Evolutionary conservation across 2,329 filamentous ascomycete genomes (phyloP), one percentile per base, ranked within the genome.

Genomic region (Coniochaeta sp.): DNA sequence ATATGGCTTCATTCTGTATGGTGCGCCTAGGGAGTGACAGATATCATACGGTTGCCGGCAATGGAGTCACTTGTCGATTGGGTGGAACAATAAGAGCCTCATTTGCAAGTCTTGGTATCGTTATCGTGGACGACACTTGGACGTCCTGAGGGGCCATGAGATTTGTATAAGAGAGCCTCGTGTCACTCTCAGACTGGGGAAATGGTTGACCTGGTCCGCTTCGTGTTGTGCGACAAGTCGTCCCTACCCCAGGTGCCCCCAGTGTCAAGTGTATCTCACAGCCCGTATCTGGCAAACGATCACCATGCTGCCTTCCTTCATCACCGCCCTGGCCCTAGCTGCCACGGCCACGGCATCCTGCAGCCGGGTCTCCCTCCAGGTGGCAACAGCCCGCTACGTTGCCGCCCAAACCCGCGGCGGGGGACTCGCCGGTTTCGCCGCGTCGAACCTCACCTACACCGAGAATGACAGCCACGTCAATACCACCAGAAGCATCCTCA

Each of bases 401-500:
- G 12, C 20, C n/a, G 46, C 27, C 18, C 46, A 48, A 26, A 14
- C 20, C 46, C 32, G 28, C 18, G 42, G 42, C 6, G n/a, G 22
- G 9, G 42, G 42, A 24, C 30, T 31, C 8, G 26, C 30, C 22
- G 20, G 30, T 16, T 8, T 48, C 7, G 14, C 18, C 20, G 12
- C 35, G 18, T 30, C 42, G 22, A 33, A 33, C 28, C 26, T 48
- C 27, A 48, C n/a, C 5, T 48, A 48, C 46, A 48, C n/a, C 3
- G 46, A 48, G 46, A 48, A 48, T 33, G 46, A 48, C 8, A 20
- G 8, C 10, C 4, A 13, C 27, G 30, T 48, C 30, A 33, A 48
- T 13, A 13, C 18, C 18, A 33, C n/a, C 3, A 7, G 20, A 13
- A 28, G 50, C n/a, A 51, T 57, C 18, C 32, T 57, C 13, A 27